Evolutionary conservation across 2,329 filamentous ascomycete species (phyloP).

Genomic region (Aspergillus ustus): DNA sequence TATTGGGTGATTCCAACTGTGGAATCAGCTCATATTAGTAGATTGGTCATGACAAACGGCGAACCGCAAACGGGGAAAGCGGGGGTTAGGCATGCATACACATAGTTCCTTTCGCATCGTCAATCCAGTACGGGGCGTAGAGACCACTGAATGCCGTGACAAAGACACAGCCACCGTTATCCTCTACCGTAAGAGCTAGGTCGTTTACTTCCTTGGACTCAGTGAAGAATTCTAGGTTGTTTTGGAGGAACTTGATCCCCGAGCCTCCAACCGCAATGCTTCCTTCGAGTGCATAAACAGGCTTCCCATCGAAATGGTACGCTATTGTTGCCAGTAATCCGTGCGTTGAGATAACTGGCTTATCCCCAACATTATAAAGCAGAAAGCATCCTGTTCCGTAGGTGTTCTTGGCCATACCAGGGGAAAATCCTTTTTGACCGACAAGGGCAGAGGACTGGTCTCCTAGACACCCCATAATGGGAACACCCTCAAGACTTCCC

Average conservation of each 20-base stretch:
- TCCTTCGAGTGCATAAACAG: slow-evolving; percentile 80
- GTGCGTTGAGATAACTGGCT: slow-evolving; percentile 81
- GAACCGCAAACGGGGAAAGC: neutral
- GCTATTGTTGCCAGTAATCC: slow-evolving; percentile 84
- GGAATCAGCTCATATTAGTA: slow-evolving; percentile 12
- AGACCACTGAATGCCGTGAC: slow-evolving; percentile 90
- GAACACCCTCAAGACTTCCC: slow-evolving; percentile 69
- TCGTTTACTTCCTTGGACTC: slow-evolving; percentile 66
- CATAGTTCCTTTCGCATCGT: slow-evolving; percentile 87
- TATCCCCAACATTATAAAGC: slow-evolving; percentile 82
- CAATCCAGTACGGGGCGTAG: slow-evolving; percentile 94
- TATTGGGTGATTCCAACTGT: slow-evolving; percentile 80
- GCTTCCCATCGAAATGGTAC: slow-evolving; percentile 74
- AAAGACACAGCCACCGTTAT: slow-evolving; percentile 84
- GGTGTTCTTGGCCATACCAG: slow-evolving; percentile 86
- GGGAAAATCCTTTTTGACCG: slow-evolving; percentile 80
- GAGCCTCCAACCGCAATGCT: slow-evolving; percentile 82
- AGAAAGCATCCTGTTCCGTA: slow-evolving; percentile 90
- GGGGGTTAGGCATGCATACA: slow-evolving; percentile 58
- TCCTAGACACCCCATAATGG: slow-evolving; percentile 79
- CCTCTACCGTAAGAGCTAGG: slow-evolving; percentile 65
- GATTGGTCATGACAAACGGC: neutral
- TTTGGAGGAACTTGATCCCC: slow-evolving; percentile 75
- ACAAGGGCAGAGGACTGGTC: slow-evolving; percentile 87
- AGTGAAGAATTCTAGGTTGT: slow-evolving; percentile 66